Evolutionary conservation across 2,329 filamentous ascomycete species (phyloP).

Genomic region (Cladophialophora yegresii): DNA sequence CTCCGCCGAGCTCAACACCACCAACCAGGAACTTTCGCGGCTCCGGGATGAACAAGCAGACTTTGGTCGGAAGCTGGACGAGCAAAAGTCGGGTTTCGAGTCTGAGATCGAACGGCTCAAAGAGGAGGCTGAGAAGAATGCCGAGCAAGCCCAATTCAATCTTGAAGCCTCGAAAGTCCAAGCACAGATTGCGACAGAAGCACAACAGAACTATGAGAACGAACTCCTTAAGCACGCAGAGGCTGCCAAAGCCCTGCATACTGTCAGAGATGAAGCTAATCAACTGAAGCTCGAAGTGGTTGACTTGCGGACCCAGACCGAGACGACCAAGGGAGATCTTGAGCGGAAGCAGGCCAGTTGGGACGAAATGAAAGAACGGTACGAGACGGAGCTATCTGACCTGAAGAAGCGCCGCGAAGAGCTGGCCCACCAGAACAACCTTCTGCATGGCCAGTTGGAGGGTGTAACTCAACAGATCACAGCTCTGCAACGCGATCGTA

Average conservation of each 20-base stretch:
- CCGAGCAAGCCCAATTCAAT: conserved; percentile 77
- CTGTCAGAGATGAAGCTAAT: conserved; percentile 76
- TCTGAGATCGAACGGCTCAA: conserved; percentile 78
- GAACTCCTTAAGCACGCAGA: conserved; percentile 95
- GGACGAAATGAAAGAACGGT: conserved; percentile 75
- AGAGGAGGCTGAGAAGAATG: conserved; percentile 78
- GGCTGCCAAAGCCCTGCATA: conserved; percentile 81
- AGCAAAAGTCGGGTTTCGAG: conserved; percentile 78
- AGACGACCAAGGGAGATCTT: conserved; percentile 78
- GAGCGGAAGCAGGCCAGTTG: conserved; percentile 83
- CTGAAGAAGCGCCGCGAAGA: conserved; percentile 79
- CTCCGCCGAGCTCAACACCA: conserved; percentile 74
- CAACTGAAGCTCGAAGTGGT: conserved; percentile 77
- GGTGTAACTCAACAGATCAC: conserved; percentile 77
- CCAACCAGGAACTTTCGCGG: conserved; percentile 78
- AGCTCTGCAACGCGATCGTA: conserved; percentile 73
- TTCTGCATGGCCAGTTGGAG: conserved; percentile 87
- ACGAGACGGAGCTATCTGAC: conserved; percentile 82
- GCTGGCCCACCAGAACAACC: conserved; percentile 81
- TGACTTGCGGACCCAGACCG: conserved; percentile 74
- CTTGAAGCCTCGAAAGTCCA: conserved; percentile 91
- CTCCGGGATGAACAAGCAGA: conserved; percentile 81
- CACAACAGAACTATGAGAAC: conserved; percentile 92
- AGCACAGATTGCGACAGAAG: conserved; percentile 87
- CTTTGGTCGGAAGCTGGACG: conserved; percentile 67